Percentiles rank a stretch among this genome's conserved stretches.
Conservation (phyloP, 2,329 filamentous ascomycete species). For the Clarireedia paspali region DNA sequence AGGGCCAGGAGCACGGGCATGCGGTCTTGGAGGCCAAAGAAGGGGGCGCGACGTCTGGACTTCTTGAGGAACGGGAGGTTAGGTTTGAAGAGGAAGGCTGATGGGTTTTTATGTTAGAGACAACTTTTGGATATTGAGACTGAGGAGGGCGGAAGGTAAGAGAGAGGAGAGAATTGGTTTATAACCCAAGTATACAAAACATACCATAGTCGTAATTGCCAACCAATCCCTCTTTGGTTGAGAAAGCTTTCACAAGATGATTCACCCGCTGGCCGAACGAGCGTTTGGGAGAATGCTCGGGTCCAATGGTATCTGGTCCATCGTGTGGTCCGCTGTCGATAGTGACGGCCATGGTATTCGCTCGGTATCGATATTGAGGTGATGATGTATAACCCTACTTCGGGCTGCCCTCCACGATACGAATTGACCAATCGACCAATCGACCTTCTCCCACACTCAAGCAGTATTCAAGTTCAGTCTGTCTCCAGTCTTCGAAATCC, state of each 20-base stretch:
- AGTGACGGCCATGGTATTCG: conserved; percentile 18
- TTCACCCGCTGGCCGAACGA: conserved; percentile 34
- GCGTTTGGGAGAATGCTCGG: conserved; percentile 33
- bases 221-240: conserved; percentile 59
- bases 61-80: conserved; percentile 77
- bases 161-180: background rate
- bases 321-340: conserved; percentile 25
- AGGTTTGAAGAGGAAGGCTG: conserved; percentile 60
- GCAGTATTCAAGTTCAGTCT: too few relatives aligned
- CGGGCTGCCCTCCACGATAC: too few relatives aligned
- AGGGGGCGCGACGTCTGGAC: conserved; percentile 53
- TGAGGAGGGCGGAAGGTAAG: too few relatives aligned
- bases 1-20: conserved; percentile 70
- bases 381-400: background rate
- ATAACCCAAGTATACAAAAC: conserved; percentile 30
- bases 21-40: conserved; percentile 74
- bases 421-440: too few relatives aligned
- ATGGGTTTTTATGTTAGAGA: conserved; percentile 6
- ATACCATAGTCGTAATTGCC: conserved; percentile 78
- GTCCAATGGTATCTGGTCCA: conserved; percentile 36
- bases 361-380: background rate
- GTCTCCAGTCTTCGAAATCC: too few relatives aligned
- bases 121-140: background rate
- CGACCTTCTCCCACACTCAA: too few relatives aligned
- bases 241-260: conserved; percentile 37